phyloP scores from a whole-genome alignment of 148 eudicot genomes.

The Cornus florida region DNA sequence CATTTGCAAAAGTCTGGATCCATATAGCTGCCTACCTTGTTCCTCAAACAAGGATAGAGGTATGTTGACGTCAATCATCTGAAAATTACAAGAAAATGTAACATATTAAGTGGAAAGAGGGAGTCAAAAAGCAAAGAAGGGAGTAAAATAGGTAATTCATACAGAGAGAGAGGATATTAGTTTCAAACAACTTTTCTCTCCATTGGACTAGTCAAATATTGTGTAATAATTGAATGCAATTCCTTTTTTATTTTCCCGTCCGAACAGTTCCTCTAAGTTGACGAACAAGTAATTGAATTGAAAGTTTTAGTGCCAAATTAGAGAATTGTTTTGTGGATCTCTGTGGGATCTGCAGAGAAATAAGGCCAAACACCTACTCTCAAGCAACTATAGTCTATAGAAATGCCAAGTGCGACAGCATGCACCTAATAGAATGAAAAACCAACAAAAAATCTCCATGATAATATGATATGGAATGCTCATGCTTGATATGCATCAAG shows the following conservation, averaged over 20 bases:
- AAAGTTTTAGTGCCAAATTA: neutral
- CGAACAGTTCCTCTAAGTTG: neutral
- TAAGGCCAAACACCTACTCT: no score
- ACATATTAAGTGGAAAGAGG: neutral
- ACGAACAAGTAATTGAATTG: neutral
- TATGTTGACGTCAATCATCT: slow-evolving; percentile 91
- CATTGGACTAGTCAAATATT: neutral
- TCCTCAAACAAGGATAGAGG: slow-evolving; percentile 92
- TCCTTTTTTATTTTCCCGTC: neutral
- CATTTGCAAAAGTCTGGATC: slow-evolving; percentile 75
- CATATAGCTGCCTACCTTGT: slow-evolving; percentile 93
- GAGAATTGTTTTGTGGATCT: neutral
- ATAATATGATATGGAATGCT: neutral
- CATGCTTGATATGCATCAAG: neutral
- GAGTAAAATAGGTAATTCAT: neutral
- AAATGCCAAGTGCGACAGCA: no score
- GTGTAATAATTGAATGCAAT: neutral
- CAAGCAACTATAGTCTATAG: no score
- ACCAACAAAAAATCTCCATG: neutral
- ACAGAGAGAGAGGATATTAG: neutral
- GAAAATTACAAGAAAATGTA: slow-evolving; percentile 8
- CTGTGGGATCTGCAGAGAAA: no score
- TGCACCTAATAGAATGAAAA: no score
- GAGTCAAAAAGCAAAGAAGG: neutral
- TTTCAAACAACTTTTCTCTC: neutral